Evolutionary conservation across 495 filamentous ascomycete species (phyloP).

Genomic region (Penicillium bialowiezense): DNA sequence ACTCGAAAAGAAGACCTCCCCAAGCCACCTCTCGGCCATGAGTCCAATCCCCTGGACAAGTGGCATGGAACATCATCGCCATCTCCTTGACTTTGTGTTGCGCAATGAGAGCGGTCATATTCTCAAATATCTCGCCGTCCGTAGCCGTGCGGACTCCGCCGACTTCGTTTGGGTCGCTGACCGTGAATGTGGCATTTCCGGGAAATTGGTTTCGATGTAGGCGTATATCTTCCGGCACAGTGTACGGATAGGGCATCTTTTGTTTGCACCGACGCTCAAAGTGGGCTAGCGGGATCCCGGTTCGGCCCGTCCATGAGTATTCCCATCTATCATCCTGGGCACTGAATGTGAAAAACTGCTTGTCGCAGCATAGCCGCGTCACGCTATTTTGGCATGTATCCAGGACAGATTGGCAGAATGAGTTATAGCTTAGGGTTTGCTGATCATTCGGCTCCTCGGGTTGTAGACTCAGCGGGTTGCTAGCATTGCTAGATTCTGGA

Average conservation of each 20-base stretch:
- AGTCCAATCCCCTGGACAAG: slow-evolving; percentile 3
- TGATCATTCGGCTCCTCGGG: no score
- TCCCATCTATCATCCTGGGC: slow-evolving; percentile 8
- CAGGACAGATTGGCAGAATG: no score
- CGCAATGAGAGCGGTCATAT: background rate
- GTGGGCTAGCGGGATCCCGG: background rate
- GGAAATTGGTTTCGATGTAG: background rate
- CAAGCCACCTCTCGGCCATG: background rate
- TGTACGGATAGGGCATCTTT: background rate
- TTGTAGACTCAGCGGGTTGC: no score
- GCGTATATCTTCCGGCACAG: background rate
- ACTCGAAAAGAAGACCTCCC: background rate
- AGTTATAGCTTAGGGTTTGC: no score
- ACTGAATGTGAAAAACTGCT: slow-evolving; percentile 2
- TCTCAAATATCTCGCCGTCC: background rate
- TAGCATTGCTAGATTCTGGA: no score
- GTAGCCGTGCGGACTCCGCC: background rate
- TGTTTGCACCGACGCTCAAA: background rate
- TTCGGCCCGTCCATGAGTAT: slow-evolving; percentile 4
- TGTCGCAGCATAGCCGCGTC: background rate
- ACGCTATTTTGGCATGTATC: no score
- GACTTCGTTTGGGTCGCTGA: background rate
- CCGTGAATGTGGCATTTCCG: background rate
- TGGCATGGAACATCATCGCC: background rate
- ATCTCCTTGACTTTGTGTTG: slow-evolving; percentile 1